A percentile compares a stretch with the other conserved stretches of the same genome.
Evolutionary conservation across 192 early-diverging fungal genomes (phyloP).

Genomic region (Entrophospora sp.): DNA sequence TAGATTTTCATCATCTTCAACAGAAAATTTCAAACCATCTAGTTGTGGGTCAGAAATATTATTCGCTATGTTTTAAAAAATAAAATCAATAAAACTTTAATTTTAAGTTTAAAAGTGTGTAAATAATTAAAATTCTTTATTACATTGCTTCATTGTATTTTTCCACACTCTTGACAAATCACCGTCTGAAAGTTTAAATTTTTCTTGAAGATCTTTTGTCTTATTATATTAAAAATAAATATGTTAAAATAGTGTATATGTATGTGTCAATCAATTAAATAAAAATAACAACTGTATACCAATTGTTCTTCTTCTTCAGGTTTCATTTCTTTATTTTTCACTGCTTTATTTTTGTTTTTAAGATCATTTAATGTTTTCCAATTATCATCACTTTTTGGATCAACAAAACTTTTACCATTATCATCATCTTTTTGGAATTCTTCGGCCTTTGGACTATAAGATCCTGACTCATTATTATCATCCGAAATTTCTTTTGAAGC

Average conservation of each 20-base stretch:
- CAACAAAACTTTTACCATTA: background rate
- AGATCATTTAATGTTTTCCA: background rate
- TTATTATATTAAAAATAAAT: conserved; percentile 8
- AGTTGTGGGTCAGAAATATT: conserved; percentile 15
- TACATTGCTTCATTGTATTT: conserved; percentile 18
- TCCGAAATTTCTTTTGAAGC: too few relatives aligned
- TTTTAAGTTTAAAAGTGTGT: background rate
- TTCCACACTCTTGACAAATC: conserved; percentile 41
- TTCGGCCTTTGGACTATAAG: background rate
- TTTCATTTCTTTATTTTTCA: conserved; percentile 5
- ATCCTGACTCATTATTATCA: too few relatives aligned
- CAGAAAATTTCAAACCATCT: background rate
- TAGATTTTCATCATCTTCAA: conserved; percentile 5
- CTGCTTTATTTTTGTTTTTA: background rate
- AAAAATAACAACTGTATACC: too few relatives aligned
- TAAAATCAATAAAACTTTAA: background rate
- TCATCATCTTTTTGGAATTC: background rate
- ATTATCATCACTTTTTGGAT: background rate
- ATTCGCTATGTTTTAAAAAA: background rate
- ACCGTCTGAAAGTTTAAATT: conserved; percentile 44
- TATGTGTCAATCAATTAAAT: too few relatives aligned
- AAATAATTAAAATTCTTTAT: background rate
- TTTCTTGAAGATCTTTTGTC: conserved; percentile 45
- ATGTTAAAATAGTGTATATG: too few relatives aligned
- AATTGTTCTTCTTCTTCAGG: conserved; percentile 36